Evolutionary conservation across 495 filamentous ascomycete species (phyloP), one percentile per base, ranked within the genome.

Genomic region (Neurospora tetrasperma): DNA sequence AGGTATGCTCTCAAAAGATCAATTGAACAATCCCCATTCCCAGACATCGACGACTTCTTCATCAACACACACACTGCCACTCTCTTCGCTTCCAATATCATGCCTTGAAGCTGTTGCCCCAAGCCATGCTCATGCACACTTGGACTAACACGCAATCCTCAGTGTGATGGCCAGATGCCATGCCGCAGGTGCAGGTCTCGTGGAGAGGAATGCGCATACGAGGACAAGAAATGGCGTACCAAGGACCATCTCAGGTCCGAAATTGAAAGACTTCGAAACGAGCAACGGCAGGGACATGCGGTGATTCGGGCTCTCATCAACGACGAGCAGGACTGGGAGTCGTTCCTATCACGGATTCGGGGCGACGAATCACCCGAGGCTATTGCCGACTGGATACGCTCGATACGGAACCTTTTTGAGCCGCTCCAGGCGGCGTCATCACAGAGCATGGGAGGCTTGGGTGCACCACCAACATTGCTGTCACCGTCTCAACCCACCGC

Each of bases 191-290:
- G 79, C 69, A 66, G 75, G 31, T 75, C 76, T 12, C 73, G 79
- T n/a, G 77, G 76, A 8, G 79, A 80, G 38, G 79, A 80, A 71
- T 80, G 79, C 70, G 62, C 71, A 7, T 80, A 79, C 69, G 77
- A 80, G 38, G 79, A 79, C 73, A 79, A 80, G 54, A 80, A 78
- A 69, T 79, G 76, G 77, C 71, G 79, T 23, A 80, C 79, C 38
- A 80, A 80, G 71, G 79, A 79, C 72, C 79, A 80, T 48, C 66
- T 80, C n/a, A 73, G 79, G 27, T 79, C 76, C 42, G 79, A 80
- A 70, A 79, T 80, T 16, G 76, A 79, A 70, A 74, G 77, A 12
- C 73, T 80, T 42, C 75, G 77, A 44, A 69, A 72, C 2, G 79
- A 79, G 27, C 77, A 80, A 39, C 79, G 75, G 11, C 77, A 76